Evolutionary conservation across 805 yeast genomes (phyloP).

Genomic region (Yarrowia sp.): DNA sequence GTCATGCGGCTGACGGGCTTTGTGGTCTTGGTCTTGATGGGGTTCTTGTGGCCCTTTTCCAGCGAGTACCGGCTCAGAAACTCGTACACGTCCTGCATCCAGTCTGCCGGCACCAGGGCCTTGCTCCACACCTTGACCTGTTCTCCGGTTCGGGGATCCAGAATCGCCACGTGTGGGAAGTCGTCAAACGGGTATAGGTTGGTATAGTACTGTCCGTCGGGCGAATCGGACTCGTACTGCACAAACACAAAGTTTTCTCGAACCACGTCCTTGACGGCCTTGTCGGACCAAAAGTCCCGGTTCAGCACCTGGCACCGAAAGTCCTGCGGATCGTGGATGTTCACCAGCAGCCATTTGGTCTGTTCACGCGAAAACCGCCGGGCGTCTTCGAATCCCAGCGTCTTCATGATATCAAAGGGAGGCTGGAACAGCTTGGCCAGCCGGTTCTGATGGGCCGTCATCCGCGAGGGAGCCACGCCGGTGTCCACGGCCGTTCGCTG

Average conservation of each 20-base stretch:
- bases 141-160: conserved; percentile 97
- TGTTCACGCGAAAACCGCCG: conserved; percentile 66
- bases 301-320: conserved; percentile 89
- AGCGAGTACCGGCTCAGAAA: conserved; percentile 72
- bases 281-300: conserved; percentile 89
- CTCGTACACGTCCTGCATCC: conserved; percentile 71
- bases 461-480: conserved; percentile 47
- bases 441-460: conserved; percentile 64
- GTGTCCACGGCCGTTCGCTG: conserved; percentile 17
- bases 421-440: conserved; percentile 88
- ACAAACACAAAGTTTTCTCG: conserved; percentile 76
- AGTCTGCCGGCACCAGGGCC: conserved; percentile 65
- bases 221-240: conserved; percentile 82
- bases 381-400: conserved; percentile 74
- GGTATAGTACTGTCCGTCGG: conserved; percentile 71
- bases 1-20: conserved; percentile 72
- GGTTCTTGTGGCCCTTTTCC: conserved; percentile 68
- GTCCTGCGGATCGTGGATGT: conserved; percentile 84
- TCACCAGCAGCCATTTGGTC: conserved; percentile 83
- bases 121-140: conserved; percentile 74
- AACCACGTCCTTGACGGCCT: conserved; percentile 67
- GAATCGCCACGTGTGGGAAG: conserved; percentile 87
- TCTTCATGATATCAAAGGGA: conserved; percentile 87
- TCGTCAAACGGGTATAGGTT: conserved; percentile 75
- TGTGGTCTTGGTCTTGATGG: conserved; percentile 51